Conservation (phyloP, 768 basidiomycete species). For the Russula earlei region DNA sequence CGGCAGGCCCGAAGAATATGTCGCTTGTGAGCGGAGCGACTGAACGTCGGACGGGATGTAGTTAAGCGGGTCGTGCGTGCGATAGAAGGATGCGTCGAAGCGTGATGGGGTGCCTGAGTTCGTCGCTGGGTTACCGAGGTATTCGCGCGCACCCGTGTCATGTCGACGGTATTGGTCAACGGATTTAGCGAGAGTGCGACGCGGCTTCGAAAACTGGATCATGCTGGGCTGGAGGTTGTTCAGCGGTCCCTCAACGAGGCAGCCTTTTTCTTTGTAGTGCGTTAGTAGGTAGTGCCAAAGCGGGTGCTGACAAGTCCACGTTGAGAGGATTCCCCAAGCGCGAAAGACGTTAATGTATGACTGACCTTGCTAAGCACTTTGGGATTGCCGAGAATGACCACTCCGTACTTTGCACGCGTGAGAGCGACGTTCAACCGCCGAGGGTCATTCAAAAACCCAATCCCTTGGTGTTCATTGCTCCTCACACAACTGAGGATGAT, state of each 20-base stretch:
- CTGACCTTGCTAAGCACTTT: constrained; percentile 96
- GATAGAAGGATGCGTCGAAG: constrained; percentile 93
- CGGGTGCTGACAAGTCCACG: constrained; percentile 59
- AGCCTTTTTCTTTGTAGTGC: constrained; percentile 94
- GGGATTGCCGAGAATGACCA: constrained; percentile 99
- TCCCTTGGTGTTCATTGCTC: constrained; percentile 99
- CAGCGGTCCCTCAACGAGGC: constrained; percentile 91
- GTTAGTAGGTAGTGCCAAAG: constrained; percentile 97
- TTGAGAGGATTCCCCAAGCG: constrained; percentile 8
- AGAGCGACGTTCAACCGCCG: constrained; percentile 93
- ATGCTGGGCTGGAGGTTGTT: constrained; percentile 95
- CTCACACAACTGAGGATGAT: constrained; percentile 96
- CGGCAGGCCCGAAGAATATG: constrained; percentile 86
- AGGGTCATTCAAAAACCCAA: constrained; percentile 98
- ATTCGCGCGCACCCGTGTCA: constrained; percentile 86
- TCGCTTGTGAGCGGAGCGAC: constrained; percentile 93
- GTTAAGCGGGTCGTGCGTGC: constrained; percentile 86
- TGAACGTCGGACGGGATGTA: constrained; percentile 95
- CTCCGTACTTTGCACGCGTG: constrained; percentile 95
- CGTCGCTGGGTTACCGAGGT: constrained; percentile 30
- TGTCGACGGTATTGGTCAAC: constrained; percentile 92
- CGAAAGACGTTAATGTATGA: not conserved
- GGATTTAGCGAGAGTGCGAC: constrained; percentile 77
- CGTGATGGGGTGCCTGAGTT: constrained; percentile 84
- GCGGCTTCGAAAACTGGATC: constrained; percentile 99